Base-by-base conservation (phyloP, 139 green algal genomes). In the Auxenochlorella protothecoides region DNA sequence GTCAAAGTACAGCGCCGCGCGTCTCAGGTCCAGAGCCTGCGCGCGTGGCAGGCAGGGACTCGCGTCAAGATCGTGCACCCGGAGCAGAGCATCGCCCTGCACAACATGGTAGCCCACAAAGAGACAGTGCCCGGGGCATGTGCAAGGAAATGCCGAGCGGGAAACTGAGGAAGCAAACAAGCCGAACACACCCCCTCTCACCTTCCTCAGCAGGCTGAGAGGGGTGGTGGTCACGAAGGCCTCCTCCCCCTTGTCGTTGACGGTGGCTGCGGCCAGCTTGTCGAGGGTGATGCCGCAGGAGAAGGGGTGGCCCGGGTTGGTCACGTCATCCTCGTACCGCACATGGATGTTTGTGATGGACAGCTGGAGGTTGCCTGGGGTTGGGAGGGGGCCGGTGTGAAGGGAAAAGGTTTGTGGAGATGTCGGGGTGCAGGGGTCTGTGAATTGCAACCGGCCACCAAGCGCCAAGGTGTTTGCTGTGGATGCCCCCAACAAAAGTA, bases 291-390 rank as follows among this genome's bases (percentile, higher is more conserved):
- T 27, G 13, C 92, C 60, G 82, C 78, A 59, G 80, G 80, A 70
- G 89, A 95, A 92, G 3, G 81, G 81, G 66, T 82, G 80, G 5
- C 72, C 79, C 16, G 85, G 85, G 60, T 81, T 80, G 74, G 74
- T 86, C 52, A 54, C 7, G 5, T 76, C 73, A 55, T 88, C 83
- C 70, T 88, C 81, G 55, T 78, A 91, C 78, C 91, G 82, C 6
- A 99, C 80, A 77, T 99, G 94, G 53, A 98, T 76, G 73, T 97
- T 98, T 67, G 79, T 94, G 68, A 99, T 91, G 68, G 78, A 87
- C 65, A 94, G 76, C 79, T 94, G 91, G 53, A 95, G 74, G 73
- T 95, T 95, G 63, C 85, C 82, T 63, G 44, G 54, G n/a, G 54
- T 44, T 44, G 27, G 55, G 4, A 68, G 16, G 69, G 14, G 9